Percentiles rank a stretch among this genome's conserved stretches.
These are phyloP conservation scores for Aspergillus sclerotialis DNA, from an alignment of 2,329 filamentous ascomycete genomes.

Conservation along the genomic window DNA sequence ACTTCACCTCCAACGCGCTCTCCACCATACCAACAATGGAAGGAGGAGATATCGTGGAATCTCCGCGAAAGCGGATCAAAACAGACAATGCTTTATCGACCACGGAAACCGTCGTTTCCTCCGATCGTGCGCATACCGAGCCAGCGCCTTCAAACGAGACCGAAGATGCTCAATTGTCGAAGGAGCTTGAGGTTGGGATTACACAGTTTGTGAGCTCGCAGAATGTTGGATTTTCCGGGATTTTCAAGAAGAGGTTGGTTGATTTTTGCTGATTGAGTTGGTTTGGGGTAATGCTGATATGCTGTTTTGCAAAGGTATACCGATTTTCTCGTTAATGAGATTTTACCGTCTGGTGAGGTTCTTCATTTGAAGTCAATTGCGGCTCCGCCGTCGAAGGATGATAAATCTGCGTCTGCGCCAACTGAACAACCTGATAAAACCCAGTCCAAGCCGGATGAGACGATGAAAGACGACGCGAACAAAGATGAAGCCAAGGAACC, in stretches of 20 bases:
- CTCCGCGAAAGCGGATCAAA: conserved; percentile 32
- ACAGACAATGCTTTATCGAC: conserved; percentile 15
- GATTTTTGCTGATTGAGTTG: background rate
- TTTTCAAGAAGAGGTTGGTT: conserved; percentile 58
- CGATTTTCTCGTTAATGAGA: conserved; percentile 90
- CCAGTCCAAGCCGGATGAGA: conserved; percentile 6
- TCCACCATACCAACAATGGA: conserved; percentile 18
- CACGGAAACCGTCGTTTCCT: conserved; percentile 10
- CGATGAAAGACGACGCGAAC: too few relatives aligned
- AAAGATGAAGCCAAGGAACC: conserved; percentile 3
- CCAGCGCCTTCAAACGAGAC: conserved; percentile 6
- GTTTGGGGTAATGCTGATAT: background rate
- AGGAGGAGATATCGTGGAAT: conserved; percentile 23
- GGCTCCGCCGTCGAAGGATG: conserved; percentile 15
- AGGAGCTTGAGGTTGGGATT: conserved; percentile 52
- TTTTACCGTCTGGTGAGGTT: conserved; percentile 66
- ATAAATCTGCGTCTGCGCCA: conserved; percentile 8
- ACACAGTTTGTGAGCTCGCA: conserved; percentile 54
- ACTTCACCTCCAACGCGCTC: conserved; percentile 6
- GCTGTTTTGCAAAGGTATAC: conserved; percentile 57
- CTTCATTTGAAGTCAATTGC: conserved; percentile 58
- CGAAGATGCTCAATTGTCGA: conserved; percentile 26
- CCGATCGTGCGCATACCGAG: conserved; percentile 10
- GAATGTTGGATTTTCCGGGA: conserved; percentile 54
- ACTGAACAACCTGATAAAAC: conserved; percentile 6